Evolutionary conservation across 2,329 filamentous ascomycete species (phyloP), one percentile per base, ranked within the genome.

Genomic region (Aureobasidium sp.): DNA sequence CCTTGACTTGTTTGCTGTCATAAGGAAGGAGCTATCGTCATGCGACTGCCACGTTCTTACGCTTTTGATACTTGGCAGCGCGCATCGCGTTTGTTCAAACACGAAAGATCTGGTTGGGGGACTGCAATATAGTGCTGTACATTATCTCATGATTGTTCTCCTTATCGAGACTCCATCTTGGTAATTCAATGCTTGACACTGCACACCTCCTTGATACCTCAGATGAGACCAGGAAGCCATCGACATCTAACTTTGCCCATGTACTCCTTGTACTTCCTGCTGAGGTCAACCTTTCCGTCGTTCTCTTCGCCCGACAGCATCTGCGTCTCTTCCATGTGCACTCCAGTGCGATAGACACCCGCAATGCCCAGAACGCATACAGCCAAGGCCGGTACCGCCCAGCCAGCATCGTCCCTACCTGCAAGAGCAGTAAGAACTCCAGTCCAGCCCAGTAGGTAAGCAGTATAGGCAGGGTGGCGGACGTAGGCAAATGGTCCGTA

Each of bases 381-480:
- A 31, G 45, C 45, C 35, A 60, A 19, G 6, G 35, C 45, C 2
- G 57, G 57, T 0, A 42, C 22, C 24, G 24, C 42, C 57, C 57
- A 60, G 11, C 35, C 45, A 31, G 44, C 45, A n/a, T 39, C 31
- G 12, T 58, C 3, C 17, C 57, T 60, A 11, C 17, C 57, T n/a
- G 45, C 44, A 29, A 60, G 44, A 5, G 57, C 57, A 24, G 45
- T 24, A 17, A 60, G 17, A 3, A 14, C 45, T 17, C 57, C 57
- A 14, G 57, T 60, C 57, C 57, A 60, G 2, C 45, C 57, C 15
- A 60, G 9, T 5, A 60, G 45, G 42, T 60, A 60, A 5, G 57
- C 57, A 31, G 57, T 50, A 27, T 60, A 60, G 9, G 57, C 45
- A 29, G 57, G 57, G 17, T 60, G 57, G 27, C 57, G 57, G 14